A percentile compares a stretch with the other conserved stretches of the same genome.
Conservation (phyloP, 2,329 filamentous ascomycete species). For the Aspergillus neotritici region DNA sequence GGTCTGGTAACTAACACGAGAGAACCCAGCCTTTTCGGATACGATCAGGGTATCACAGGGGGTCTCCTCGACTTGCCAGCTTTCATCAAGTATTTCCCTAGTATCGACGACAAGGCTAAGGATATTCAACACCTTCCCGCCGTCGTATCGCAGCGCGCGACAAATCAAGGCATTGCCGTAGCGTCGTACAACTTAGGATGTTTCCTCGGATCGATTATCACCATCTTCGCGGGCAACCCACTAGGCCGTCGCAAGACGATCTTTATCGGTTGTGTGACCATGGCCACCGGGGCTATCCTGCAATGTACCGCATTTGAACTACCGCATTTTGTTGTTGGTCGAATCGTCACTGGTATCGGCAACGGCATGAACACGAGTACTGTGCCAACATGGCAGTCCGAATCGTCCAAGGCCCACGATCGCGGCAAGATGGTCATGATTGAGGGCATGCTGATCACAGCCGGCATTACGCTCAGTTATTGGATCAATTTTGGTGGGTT, state of each 20-base stretch:
- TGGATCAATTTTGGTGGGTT: constrained; percentile 41
- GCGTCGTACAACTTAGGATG: constrained; percentile 44
- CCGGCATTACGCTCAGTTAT: constrained; percentile 40
- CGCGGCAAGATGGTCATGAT: constrained; percentile 20
- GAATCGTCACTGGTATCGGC: constrained; percentile 42
- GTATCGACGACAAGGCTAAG: constrained; percentile 18
- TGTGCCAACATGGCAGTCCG: constrained; percentile 42
- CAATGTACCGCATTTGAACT: constrained; percentile 43
- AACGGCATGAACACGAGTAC: constrained; percentile 41
- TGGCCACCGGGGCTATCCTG: constrained; percentile 42
- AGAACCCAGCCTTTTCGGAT: constrained; percentile 29
- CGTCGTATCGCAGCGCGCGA: constrained; percentile 13
- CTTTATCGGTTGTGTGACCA: constrained; percentile 40
- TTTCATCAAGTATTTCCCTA: constrained; percentile 38
- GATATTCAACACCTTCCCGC: neutral
- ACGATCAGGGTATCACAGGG: constrained; percentile 39
- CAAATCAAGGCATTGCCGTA: constrained; percentile 33
- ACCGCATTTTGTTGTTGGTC: constrained; percentile 43
- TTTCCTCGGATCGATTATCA: constrained; percentile 44
- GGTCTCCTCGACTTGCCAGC: constrained; percentile 38
- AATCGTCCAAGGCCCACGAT: constrained; percentile 14
- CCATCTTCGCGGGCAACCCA: constrained; percentile 44
- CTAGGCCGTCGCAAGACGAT: constrained; percentile 45
- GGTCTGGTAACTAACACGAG: neutral
- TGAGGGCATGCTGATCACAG: constrained; percentile 39